phyloP scores from a whole-genome alignment of 352 stramenopile species.

The Pythium brassicae region DNA sequence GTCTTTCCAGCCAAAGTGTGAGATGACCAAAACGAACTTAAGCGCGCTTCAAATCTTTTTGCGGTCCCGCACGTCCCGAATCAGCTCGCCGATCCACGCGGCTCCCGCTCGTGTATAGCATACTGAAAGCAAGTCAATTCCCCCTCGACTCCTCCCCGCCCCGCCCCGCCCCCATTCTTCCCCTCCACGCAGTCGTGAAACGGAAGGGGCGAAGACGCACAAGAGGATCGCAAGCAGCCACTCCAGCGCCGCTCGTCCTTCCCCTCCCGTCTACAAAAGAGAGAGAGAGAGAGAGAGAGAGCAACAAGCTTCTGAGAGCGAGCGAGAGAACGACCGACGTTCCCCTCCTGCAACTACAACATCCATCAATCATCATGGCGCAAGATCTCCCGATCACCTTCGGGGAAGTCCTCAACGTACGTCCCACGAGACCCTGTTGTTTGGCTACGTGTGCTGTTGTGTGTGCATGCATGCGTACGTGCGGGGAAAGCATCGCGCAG shows the following conservation, averaged over 20 bases:
- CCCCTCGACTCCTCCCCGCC: neutral
- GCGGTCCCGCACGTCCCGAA: too few relatives aligned
- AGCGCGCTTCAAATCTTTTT: neutral
- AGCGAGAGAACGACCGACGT: too few relatives aligned
- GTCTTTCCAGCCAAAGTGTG: too few relatives aligned
- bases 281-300: conserved; percentile 4
- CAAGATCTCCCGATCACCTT: conserved; percentile 89
- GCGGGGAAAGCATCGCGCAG: neutral
- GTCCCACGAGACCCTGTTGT: conserved; percentile 24
- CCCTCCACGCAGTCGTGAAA: conserved; percentile 68
- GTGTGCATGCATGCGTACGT: neutral
- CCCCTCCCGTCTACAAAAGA: neutral
- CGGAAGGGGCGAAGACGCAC: conserved; percentile 44
- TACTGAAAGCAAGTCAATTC: neutral
- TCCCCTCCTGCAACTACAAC: neutral
- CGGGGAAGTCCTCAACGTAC: conserved; percentile 88
- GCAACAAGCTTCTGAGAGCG: neutral
- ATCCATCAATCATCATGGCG: conserved; percentile 47
- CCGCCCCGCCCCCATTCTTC: conserved; percentile 1
- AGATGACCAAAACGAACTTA: too few relatives aligned
- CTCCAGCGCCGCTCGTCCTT: conserved; percentile 1
- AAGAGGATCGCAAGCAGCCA: conserved; percentile 3
- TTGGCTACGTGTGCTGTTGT: neutral
- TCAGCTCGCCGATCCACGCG: too few relatives aligned
- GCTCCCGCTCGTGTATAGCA: neutral